Evolutionary conservation across 208 protist species (phyloP), one percentile per base, ranked within the genome.

Genomic region (Tritrichomonas musculus): DNA sequence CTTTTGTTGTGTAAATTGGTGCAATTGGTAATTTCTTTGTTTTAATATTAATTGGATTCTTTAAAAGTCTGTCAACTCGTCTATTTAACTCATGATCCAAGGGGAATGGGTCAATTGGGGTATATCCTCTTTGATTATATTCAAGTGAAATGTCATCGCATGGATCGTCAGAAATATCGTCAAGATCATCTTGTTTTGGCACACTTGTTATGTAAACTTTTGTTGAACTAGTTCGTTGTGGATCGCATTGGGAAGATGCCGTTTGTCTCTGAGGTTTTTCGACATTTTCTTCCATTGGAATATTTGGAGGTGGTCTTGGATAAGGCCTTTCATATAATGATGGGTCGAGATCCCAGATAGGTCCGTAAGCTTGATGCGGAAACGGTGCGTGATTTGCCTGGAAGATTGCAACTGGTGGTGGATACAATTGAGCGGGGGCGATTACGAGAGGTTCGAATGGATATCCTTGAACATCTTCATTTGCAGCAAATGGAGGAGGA

Each of bases 301-400:
- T 88, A 39, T 88, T 57, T 53, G 77, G 77, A 22, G 25, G 25
- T 1, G 77, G 77, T 5, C 41, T 53, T 39, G 77, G 77, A 49
- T 53, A 88, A 20, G 44, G 44, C 39, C 77, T 88, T 20, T 88
- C 47, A 49, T 53, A 88, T 8, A 88, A 39, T 11, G 77, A 88
- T 33, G 77, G 77, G 57, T 88, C 77, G 8, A 88, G 25, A 49
- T 88, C 77, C 77, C 77, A 88, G 20, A 88, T 88, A 13, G 77
- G 77, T 39, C 77, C 77, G 39, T 47, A 88, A 39, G 77, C 20
- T 53, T 44, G 77, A 2, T 88, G 77, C 0, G 14, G 22, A 36
- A 53, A 53, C 30, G 44, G 77, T 53, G 77, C 77, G 39, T 44
- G 77, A 13, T 47, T 57, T 20, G 14, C 25, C 9, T 53, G 27